These are phyloP conservation scores for Trichoderma orchidacearum DNA, from an alignment of 495 filamentous ascomycete genomes.

Conservation along the genomic window DNA sequence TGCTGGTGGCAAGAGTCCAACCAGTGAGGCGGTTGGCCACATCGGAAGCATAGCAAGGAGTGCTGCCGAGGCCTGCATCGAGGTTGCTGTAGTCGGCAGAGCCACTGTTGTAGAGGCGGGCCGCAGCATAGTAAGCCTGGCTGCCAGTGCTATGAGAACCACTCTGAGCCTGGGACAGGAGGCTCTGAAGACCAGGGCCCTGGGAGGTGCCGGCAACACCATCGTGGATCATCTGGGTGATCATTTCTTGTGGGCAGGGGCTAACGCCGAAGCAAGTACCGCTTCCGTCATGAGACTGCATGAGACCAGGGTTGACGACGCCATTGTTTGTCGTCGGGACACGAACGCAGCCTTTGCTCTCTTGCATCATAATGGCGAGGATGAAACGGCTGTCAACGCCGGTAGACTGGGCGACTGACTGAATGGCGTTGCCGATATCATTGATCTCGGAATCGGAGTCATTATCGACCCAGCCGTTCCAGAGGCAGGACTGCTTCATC, in stretches of 20 bases:
- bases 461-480: slow-evolving; percentile 6
- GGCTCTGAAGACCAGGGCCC: slow-evolving; percentile 23
- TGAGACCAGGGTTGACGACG: slow-evolving; percentile 25
- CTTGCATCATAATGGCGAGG: slow-evolving; percentile 40
- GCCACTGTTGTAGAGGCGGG: slow-evolving; percentile 42
- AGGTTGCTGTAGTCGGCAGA: slow-evolving; percentile 30
- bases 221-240: slow-evolving; percentile 21
- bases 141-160: slow-evolving; percentile 7
- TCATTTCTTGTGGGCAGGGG: slow-evolving; percentile 12
- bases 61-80: slow-evolving; percentile 30
- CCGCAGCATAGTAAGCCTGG: slow-evolving; percentile 19
- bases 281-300: slow-evolving; percentile 21
- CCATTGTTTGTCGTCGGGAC: slow-evolving; percentile 22
- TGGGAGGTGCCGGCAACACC: slow-evolving; percentile 20
- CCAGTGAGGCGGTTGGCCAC: slow-evolving; percentile 43
- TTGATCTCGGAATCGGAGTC: slow-evolving; percentile 20
- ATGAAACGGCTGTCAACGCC: slow-evolving; percentile 29
- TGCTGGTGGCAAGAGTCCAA: slow-evolving; percentile 1
- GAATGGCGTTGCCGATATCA: slow-evolving; percentile 24
- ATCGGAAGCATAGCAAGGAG: slow-evolving; percentile 42
- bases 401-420: slow-evolving; percentile 19
- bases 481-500: slow-evolving; percentile 9
- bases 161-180: slow-evolving; percentile 8
- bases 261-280: slow-evolving; percentile 7
- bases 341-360: slow-evolving; percentile 42